A percentile compares a stretch with the other conserved stretches of the same genome.
phyloP scores from a whole-genome alignment of 139 green algal genomes.

The Coelastrella sp. region DNA sequence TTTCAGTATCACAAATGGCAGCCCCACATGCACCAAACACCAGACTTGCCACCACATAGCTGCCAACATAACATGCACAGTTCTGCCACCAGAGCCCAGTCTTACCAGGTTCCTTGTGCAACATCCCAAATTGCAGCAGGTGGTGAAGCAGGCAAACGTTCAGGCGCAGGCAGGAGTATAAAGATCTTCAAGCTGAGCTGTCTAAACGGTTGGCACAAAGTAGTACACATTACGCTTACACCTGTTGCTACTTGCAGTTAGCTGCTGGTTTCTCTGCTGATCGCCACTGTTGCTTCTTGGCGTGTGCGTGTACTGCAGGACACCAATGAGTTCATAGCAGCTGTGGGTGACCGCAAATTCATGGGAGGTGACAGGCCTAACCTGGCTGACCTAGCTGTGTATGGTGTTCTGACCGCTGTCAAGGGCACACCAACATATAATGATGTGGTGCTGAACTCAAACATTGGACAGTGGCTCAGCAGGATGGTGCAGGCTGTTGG shows the following conservation, averaged over 20 bases:
- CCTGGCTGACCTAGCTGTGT: slow-evolving; percentile 92
- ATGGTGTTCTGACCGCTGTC: slow-evolving; percentile 91
- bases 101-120: no score
- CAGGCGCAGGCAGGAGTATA: neutral
- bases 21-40: no score
- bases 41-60: neutral
- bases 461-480: slow-evolving; percentile 76
- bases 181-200: no score
- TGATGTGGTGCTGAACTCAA: slow-evolving; percentile 85
- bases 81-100: neutral
- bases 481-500: slow-evolving; percentile 37
- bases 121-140: no score
- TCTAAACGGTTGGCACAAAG: no score
- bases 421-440: slow-evolving; percentile 84
- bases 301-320: neutral
- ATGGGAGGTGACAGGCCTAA: slow-evolving; percentile 81
- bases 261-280: slow-evolving; percentile 2
- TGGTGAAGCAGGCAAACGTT: neutral
- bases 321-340: slow-evolving; percentile 61
- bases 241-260: neutral
- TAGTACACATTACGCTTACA: neutral
- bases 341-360: slow-evolving; percentile 56
- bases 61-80: neutral
- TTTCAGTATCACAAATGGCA: no score
- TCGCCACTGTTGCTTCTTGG: neutral